Conservation (phyloP, 345 rosid species). For the Iberis pinnata region DNA sequence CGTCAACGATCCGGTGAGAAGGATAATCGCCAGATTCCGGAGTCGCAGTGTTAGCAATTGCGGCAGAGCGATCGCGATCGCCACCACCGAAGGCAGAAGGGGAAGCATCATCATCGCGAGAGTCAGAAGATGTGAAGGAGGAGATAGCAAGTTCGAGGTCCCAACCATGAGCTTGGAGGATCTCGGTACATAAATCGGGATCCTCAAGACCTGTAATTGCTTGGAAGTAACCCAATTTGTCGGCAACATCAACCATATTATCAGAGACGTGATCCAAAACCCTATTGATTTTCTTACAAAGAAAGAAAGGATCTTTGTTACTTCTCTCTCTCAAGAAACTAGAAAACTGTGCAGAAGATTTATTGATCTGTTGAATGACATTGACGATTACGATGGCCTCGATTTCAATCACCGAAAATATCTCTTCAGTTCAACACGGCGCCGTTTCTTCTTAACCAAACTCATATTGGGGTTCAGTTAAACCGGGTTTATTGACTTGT, state of each 20-base stretch:
- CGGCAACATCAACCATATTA: conserved; percentile 74
- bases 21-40: conserved; percentile 14
- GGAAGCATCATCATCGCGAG: conserved; percentile 14
- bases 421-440: not conserved
- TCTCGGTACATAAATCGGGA: conserved; percentile 82
- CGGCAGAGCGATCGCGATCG: conserved; percentile 10
- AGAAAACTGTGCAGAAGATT: conserved; percentile 4
- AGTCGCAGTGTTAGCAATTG: conserved; percentile 24
- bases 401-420: not conserved
- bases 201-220: conserved; percentile 93
- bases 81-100: conserved; percentile 13
- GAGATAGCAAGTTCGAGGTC: conserved; percentile 98
- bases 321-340: conserved; percentile 15
- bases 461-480: not conserved
- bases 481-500: not conserved
- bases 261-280: conserved; percentile 3
- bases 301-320: conserved; percentile 3
- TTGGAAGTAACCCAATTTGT: conserved; percentile 84
- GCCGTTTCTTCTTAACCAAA: not conserved
- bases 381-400: conserved; percentile 13
- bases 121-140: conserved; percentile 49
- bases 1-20: conserved; percentile 9
- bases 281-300: conserved; percentile 2
- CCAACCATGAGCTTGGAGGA: conserved; percentile 95
- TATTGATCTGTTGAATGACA: conserved; percentile 25